Conservation (phyloP, 768 basidiomycete genomes). For the Russula griseocarnosa region DNA sequence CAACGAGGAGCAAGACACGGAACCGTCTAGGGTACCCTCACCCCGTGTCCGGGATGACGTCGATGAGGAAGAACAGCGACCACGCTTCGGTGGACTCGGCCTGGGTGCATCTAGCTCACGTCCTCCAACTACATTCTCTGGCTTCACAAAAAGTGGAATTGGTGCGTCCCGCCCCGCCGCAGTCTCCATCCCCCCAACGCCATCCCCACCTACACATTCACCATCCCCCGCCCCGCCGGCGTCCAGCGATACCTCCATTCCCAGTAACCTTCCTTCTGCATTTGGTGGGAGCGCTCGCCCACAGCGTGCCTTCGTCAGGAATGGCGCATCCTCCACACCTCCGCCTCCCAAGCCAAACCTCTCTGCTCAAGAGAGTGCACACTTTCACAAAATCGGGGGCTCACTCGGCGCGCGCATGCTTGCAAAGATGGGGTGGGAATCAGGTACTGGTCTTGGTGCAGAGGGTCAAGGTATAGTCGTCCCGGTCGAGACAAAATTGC, state of each 20-base stretch:
- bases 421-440: conserved; percentile 92
- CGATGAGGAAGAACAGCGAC: conserved; percentile 44
- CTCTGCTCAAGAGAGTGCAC: conserved; percentile 62
- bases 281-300: conserved; percentile 40
- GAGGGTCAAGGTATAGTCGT: conserved; percentile 79
- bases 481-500: conserved; percentile 79
- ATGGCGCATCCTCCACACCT: conserved; percentile 38
- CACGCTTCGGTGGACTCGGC: conserved; percentile 48
- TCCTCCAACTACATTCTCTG: conserved; percentile 30
- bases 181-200: conserved; percentile 31
- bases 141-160: conserved; percentile 44
- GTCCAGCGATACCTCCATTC: conserved; percentile 31
- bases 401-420: conserved; percentile 87
- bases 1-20: conserved; percentile 44
- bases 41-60: conserved; percentile 52
- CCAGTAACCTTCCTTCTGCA: conserved; percentile 38
- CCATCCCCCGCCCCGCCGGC: conserved; percentile 44
- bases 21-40: conserved; percentile 51
- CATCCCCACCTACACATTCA: conserved; percentile 39
- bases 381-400: conserved; percentile 74
- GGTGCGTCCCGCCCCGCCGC: conserved; percentile 37
- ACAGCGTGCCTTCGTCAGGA: conserved; percentile 55
- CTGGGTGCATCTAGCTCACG: conserved; percentile 32
- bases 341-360: conserved; percentile 52
- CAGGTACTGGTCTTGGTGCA: conserved; percentile 73